These are phyloP conservation scores for Nigrospora sphaerica DNA, from an alignment of 2,329 filamentous ascomycete genomes.

Conservation along the genomic window DNA sequence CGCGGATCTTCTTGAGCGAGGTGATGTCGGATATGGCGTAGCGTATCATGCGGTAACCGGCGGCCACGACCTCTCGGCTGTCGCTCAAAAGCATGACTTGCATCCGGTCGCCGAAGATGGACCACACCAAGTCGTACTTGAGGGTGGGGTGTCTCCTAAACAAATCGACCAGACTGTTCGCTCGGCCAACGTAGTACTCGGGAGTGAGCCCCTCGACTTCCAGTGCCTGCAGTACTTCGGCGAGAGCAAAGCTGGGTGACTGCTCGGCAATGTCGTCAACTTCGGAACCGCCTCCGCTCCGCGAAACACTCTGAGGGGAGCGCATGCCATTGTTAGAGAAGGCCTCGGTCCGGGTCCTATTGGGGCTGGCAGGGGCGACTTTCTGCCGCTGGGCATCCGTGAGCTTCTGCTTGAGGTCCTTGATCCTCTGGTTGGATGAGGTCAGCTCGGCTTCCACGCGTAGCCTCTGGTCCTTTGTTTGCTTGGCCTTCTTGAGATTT, in stretches of 20 bases:
- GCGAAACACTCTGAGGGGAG: slow-evolving; percentile 50
- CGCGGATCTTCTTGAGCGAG: slow-evolving; percentile 82
- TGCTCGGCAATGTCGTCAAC: slow-evolving; percentile 56
- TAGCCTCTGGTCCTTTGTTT: slow-evolving; percentile 77
- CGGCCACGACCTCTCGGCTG: slow-evolving; percentile 89
- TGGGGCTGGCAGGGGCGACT: slow-evolving; percentile 41
- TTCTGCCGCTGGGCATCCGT: slow-evolving; percentile 49
- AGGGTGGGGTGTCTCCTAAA: slow-evolving; percentile 88
- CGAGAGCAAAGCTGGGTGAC: slow-evolving; percentile 84
- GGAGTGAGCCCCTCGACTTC: slow-evolving; percentile 82
- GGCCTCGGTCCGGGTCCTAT: slow-evolving; percentile 42
- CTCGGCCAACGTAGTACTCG: slow-evolving; percentile 91
- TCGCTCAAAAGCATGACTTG: slow-evolving; percentile 95
- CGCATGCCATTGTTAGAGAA: slow-evolving; percentile 40
- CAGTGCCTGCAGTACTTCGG: slow-evolving; percentile 83
- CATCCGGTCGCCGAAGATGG: slow-evolving; percentile 86
- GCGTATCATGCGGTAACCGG: slow-evolving; percentile 86
- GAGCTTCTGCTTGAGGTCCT: slow-evolving; percentile 53
- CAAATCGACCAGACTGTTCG: slow-evolving; percentile 90
- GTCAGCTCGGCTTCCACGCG: slow-evolving; percentile 83
- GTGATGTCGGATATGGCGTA: slow-evolving; percentile 90
- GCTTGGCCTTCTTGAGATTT: slow-evolving; percentile 91
- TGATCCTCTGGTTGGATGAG: slow-evolving; percentile 71
- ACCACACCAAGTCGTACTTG: slow-evolving; percentile 96
- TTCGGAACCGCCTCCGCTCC: slow-evolving; percentile 52